Percentiles rank a stretch among this genome's conserved stretches.
Evolutionary conservation across 2,329 filamentous ascomycete genomes (phyloP).

Genomic region (Phyllosticta citribraziliensis): DNA sequence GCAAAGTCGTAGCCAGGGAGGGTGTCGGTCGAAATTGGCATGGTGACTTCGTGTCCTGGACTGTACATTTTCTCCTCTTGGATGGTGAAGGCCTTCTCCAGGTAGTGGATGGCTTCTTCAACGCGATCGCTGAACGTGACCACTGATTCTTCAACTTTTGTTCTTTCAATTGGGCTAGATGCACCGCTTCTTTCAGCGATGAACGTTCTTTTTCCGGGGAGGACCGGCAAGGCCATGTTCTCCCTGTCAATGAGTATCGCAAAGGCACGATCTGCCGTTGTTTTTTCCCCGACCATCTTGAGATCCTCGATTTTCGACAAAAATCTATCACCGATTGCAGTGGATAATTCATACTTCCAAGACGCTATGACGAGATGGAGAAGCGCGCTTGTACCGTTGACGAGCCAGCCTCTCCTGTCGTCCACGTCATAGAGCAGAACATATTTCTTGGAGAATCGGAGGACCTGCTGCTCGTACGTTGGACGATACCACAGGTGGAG

Average conservation of each 20-base stretch:
- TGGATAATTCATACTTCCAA: background rate
- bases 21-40: background rate
- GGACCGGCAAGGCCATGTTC: background rate
- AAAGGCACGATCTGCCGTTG: too few species aligned
- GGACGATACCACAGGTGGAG: background rate
- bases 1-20: background rate
- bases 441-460: constrained; percentile 13
- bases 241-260: background rate
- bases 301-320: background rate
- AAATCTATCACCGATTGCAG: background rate
- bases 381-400: constrained; percentile 28
- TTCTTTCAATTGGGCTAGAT: too few species aligned
- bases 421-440: constrained; percentile 18
- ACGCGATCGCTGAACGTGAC: background rate
- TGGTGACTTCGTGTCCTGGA: background rate
- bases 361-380: constrained; percentile 22
- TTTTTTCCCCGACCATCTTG: too few species aligned
- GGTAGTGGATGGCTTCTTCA: background rate
- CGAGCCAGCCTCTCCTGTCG: constrained; percentile 25
- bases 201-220: too few species aligned
- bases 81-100: background rate
- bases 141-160: background rate
- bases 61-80: background rate
- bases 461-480: background rate
- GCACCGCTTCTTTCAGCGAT: too few species aligned